Percentiles rank a stretch among this genome's conserved stretches.
These are phyloP conservation scores for Phytophthora nicotianae DNA, from an alignment of 352 stramenopile genomes.

Conservation along the genomic window DNA sequence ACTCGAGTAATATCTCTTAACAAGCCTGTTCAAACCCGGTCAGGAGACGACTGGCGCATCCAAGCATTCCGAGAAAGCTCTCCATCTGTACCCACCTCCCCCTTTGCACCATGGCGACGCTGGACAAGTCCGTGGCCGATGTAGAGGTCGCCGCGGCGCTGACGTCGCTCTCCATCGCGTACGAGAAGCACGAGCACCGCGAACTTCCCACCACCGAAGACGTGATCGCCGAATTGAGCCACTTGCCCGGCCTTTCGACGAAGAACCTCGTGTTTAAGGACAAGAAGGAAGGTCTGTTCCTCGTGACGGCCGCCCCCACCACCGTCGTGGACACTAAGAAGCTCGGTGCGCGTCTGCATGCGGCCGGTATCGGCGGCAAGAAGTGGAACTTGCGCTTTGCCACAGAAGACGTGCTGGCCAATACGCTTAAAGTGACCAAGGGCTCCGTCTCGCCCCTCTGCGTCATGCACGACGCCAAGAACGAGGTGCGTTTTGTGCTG, in stretches of 20 bases:
- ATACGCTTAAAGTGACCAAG: conserved; percentile 90
- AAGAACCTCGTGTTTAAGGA: conserved; percentile 99
- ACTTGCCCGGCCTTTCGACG: conserved; percentile 87
- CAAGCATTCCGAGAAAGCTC: conserved; percentile 1
- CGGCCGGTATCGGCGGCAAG: conserved; percentile 70
- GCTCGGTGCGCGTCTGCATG: conserved; percentile 82
- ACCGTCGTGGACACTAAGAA: conserved; percentile 93
- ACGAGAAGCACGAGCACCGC: conserved; percentile 58
- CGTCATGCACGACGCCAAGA: conserved; percentile 87
- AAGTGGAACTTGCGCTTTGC: conserved; percentile 96
- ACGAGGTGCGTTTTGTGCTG: conserved; percentile 90
- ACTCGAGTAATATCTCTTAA: not conserved
- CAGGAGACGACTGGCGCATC: not conserved
- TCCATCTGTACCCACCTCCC: not conserved
- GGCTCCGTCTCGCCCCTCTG: conserved; percentile 94
- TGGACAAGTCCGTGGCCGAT: conserved; percentile 51
- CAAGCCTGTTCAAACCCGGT: not conserved
- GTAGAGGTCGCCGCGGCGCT: conserved; percentile 64
- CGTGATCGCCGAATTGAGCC: conserved; percentile 64
- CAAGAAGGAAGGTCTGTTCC: conserved; percentile 97
- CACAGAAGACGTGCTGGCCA: conserved; percentile 80
- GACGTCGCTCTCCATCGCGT: conserved; percentile 61
- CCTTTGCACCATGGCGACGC: conserved; percentile 8
- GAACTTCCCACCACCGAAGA: conserved; percentile 76
- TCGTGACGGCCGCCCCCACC: conserved; percentile 88